Evolutionary conservation across 2,329 filamentous ascomycete species (phyloP), one percentile per base, ranked within the genome.

Genomic region (Aspergillus texensis): DNA sequence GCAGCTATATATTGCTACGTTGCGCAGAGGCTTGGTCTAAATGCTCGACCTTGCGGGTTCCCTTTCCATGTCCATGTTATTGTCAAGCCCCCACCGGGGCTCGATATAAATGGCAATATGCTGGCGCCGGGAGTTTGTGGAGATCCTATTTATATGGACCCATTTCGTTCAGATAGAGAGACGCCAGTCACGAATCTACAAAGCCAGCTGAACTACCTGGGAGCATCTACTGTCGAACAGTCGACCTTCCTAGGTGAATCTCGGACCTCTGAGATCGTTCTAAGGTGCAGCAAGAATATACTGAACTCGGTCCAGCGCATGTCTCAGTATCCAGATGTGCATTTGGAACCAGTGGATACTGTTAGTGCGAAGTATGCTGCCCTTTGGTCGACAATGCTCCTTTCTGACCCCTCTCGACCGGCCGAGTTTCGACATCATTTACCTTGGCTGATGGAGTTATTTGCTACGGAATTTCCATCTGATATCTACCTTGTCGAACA

Each of bases 51-150:
- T 60, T 94, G 91, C 69, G 89, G 90, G 50, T 91, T 94, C 71
- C 93, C 94, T 4, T 91, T 88, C 67, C 93, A 97, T 74, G 92
- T 97, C 16, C 90, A 96, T 73, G 91, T 88, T 21, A 88, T 96
- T 58, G 87, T 98, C 14, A 83, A 86, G 57, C 85, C 91, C 6
- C 83, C 85, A 0, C 74, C 80, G 0, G 87, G 87, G 2, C 76
- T 85, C 69, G 87, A 88, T 36, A 78, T 93, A 57, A 86, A 93
- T 72, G 87, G 77, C 60, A 70, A 78, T 63, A 53, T 66, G 52
- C 61, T 77, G 14, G 62, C 58, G 19, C 50, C 45, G 24, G 57
- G 62, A 32, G 59, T 61, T 16, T 62, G 48, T 26, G 76, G 76
- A 9, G 82, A 85, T 63, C 81, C 83, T 54, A 94, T 97, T 86